Base-by-base conservation (phyloP, 306 rosid species). In the Malus orientalis region DNA sequence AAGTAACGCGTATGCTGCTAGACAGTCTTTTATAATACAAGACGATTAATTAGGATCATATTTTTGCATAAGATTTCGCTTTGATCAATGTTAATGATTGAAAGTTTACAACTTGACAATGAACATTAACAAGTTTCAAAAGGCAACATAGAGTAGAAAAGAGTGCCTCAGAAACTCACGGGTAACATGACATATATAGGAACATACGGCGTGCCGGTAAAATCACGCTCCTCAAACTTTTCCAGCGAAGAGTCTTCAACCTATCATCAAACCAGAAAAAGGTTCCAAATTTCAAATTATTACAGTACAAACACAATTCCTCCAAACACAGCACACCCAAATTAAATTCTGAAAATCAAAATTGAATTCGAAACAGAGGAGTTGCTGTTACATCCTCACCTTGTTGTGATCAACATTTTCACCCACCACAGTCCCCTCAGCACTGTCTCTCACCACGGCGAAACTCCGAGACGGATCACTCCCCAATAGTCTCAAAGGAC, bases 141-240 rank as follows among this genome's bases (percentile, higher is more conserved):
- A n/a, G 63, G 19, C 66, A 70, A 71, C 27, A 69, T 30, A 64
- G 19, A 62, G 38, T 15, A 63, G 78, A 65, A 71, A 49, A 60
- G 9, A 53, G 32, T 57, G 58, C 79, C 6, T n/a, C 5, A 68
- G 70, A 62, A 75, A 81, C 93, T 87, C 79, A 92, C 97, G 0
- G 96, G 96, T 64, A 90, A 76, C 97, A 88, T 92, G 73, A 92
- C 92, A 71, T 88, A 88, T 45, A 92, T 86, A 53, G 93, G 97
- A 87, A 92, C 88, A 83, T 83, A 87, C 5, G 96, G 83, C 27
- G 91, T 87, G 65, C 96, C 92, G 4, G 87, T 83, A 76, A 92
- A 87, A 84, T 92, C 92, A 63, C 93, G 89, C 82, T 92, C 97
- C 49, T 70, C 76, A 42, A 86, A 65, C 59, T 85, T 83, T 55